Percentiles rank a stretch among this genome's conserved stretches.
These are phyloP conservation scores for Dunaliella sp. DNA, from an alignment of 139 green algal species.

Conservation along the genomic window DNA sequence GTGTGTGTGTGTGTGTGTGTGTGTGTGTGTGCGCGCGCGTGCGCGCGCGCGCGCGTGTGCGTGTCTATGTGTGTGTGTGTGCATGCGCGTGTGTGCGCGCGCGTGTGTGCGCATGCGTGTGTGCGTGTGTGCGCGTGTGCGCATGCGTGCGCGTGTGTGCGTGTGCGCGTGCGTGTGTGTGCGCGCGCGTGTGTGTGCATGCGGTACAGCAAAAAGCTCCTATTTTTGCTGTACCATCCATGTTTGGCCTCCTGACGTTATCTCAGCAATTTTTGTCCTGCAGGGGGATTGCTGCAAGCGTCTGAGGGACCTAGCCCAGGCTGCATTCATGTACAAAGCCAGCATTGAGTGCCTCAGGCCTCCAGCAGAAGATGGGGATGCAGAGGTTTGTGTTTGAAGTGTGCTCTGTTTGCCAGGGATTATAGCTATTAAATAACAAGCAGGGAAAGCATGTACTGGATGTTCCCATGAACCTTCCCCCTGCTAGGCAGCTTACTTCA, in stretches of 20 bases:
- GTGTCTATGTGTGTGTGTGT: neutral
- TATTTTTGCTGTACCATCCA: neutral
- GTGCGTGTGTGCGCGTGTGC: conserved; percentile 23
- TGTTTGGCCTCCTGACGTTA: no score
- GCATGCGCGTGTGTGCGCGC: neutral
- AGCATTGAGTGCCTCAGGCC: neutral
- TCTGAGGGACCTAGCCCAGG: neutral
- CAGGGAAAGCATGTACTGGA: neutral
- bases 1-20: conserved; percentile 22
- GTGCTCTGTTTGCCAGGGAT: no score
- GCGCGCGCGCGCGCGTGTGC: conserved; percentile 38
- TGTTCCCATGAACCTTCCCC: no score
- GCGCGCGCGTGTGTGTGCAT: conserved; percentile 31
- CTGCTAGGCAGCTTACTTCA: no score
- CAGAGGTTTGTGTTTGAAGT: neutral
- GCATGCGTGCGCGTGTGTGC: conserved; percentile 22
- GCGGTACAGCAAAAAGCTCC: neutral
- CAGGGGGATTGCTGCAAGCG: neutral
- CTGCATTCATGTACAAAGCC: neutral
- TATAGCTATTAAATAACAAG: no score
- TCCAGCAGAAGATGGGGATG: neutral
- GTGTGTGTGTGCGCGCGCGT: conserved; percentile 24
- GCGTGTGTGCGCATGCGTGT: conserved; percentile 20
- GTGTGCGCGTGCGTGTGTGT: conserved; percentile 24
- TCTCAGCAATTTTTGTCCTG: neutral